Base-by-base conservation (phyloP, 2,329 filamentous ascomycete species). In the Cytospora mali region DNA sequence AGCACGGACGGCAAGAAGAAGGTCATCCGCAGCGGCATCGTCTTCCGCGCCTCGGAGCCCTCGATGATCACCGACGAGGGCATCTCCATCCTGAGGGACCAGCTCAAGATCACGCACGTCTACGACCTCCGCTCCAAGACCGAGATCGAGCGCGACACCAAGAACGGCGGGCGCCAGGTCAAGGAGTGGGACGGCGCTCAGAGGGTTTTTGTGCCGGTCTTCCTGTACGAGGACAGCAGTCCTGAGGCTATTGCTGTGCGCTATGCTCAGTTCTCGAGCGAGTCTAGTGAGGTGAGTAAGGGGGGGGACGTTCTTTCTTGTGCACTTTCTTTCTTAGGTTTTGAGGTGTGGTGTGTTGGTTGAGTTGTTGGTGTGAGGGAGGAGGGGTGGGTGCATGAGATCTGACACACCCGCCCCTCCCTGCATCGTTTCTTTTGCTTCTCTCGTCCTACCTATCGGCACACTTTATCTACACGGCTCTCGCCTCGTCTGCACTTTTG, bases 11-110 rank as follows among this genome's bases (percentile, higher is more conserved):
- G 16, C 35, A 14, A 46, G 35, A 48, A 42, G 25, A 76, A 73
- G 71, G 75, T 73, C 58, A 72, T 90, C 64, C 81, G 82, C 28
- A 76, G 76, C 25, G 79, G 80, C 33, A 70, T 87, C 31, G 76
- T 90, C 62, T 93, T 85, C 75, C 87, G 91, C 62, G 87, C 86
- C 55, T 90, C 88, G 2, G 88, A 92, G 67, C 85, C 88, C 18
- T 84, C 83, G 21, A 76, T 76, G 62, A 76, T 89, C 46, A 85
- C 84, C 1, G 72, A 79, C 28, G 75, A 79, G 27, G 87, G 87
- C 18, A 74, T 84, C 7, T 69, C 74, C 9, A 79, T 76, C 50
- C 78, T 91, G 63, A 78, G 77, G 31, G 68, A 59, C 60, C 23
- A 73, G 6, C 76, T 91, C 58, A 81, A 83, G n/a, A 84, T 94